Percentiles rank a stretch among this genome's conserved stretches.
Conservation (phyloP, 371 early-diverging fungal species). For the Circinella minor region DNA sequence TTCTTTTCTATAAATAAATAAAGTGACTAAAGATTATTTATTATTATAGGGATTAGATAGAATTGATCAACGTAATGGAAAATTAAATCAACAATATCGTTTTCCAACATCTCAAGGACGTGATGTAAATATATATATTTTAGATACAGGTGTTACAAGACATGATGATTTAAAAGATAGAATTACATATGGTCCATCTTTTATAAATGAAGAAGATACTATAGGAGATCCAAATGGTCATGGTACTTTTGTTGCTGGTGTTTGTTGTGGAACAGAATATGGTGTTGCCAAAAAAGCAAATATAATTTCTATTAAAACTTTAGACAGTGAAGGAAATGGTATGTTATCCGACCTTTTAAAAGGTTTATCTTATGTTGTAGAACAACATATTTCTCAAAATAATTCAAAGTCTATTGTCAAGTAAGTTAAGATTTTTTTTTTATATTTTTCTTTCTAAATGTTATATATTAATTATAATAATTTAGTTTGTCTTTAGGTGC, state of each 20-base stretch:
- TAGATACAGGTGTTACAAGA: constrained; percentile 41
- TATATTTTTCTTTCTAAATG: constrained; percentile 11
- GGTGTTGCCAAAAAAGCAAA: constrained; percentile 67
- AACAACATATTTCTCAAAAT: constrained; percentile 33
- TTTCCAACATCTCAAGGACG: constrained; percentile 38
- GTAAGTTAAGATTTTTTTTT: constrained; percentile 22
- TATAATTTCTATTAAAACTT: constrained; percentile 67
- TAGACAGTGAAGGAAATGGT: constrained; percentile 57
- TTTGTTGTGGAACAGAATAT: constrained; percentile 60
- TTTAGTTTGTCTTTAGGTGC: constrained; percentile 62
- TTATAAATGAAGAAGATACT: constrained; percentile 10
- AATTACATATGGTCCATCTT: constrained; percentile 32
- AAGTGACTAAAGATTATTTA: no score
- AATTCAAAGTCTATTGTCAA: constrained; percentile 43
- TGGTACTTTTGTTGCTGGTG: constrained; percentile 71
- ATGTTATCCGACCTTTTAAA: constrained; percentile 60
- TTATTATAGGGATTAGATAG: constrained; percentile 40
- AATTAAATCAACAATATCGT: constrained; percentile 33
- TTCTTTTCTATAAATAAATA: background rate
- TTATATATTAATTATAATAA: constrained; percentile 22
- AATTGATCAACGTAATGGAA: constrained; percentile 48
- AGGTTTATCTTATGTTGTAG: constrained; percentile 68
- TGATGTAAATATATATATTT: constrained; percentile 44
- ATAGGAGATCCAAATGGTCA: constrained; percentile 39
- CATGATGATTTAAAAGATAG: constrained; percentile 46